phyloP scores from a whole-genome alignment of 805 yeast genomes.

The Metschnikowia noctiluminum region DNA sequence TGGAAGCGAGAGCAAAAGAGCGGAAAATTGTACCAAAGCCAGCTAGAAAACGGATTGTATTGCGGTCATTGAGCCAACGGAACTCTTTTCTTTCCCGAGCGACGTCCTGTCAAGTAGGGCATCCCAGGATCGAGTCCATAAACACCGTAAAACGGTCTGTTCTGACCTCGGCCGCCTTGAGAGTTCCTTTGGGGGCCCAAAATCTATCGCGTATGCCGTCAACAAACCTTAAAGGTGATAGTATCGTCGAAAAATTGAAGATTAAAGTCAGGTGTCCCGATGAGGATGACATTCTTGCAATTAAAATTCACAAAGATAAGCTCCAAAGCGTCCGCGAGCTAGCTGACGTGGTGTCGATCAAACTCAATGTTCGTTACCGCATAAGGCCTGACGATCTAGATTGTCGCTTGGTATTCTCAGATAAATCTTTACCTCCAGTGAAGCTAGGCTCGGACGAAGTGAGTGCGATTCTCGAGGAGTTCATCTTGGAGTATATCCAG shows the following conservation, averaged over 20 bases:
- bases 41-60: no score
- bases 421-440: slow-evolving; percentile 11
- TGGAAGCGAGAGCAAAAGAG: no score
- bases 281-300: slow-evolving; percentile 18
- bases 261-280: slow-evolving; percentile 8
- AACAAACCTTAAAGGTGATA: background rate
- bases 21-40: no score
- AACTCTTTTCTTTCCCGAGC: no score
- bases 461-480: slow-evolving; percentile 7
- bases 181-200: background rate
- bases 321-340: slow-evolving; percentile 15
- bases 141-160: background rate
- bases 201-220: background rate
- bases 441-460: slow-evolving; percentile 8
- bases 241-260: background rate
- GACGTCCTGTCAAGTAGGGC: no score
- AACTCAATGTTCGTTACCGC: slow-evolving; percentile 11
- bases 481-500: slow-evolving; percentile 24
- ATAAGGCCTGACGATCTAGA: slow-evolving; percentile 6
- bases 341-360: slow-evolving; percentile 13
- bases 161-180: background rate
- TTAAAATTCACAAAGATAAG: slow-evolving; percentile 14
- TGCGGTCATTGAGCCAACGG: no score
- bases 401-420: slow-evolving; percentile 12
- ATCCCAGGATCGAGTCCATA: background rate